These are phyloP conservation scores for Penicillium sp. DNA, from an alignment of 2,329 filamentous ascomycete species.

Conservation along the genomic window DNA sequence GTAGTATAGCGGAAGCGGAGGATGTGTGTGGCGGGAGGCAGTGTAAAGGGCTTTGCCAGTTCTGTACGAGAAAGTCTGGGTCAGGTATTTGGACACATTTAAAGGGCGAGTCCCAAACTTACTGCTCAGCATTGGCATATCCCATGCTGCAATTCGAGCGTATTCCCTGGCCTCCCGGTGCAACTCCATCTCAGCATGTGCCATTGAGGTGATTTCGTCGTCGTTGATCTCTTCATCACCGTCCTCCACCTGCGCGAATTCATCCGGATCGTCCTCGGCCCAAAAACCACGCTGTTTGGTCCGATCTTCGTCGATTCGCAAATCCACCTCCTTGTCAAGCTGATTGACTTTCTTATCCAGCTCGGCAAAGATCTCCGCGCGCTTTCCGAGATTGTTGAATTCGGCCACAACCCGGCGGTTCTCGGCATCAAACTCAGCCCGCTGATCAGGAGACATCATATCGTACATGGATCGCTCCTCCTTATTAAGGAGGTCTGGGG, in stretches of 20 bases:
- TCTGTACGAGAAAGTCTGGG: conserved; percentile 49
- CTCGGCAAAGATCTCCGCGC: conserved; percentile 28
- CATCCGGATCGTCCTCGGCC: conserved; percentile 45
- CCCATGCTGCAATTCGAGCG: conserved; percentile 82
- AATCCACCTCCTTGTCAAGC: conserved; percentile 29
- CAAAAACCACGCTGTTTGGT: conserved; percentile 37
- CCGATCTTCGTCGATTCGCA: conserved; percentile 29
- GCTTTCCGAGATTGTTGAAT: conserved; percentile 34
- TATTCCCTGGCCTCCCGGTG: conserved; percentile 86
- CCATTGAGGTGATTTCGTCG: conserved; percentile 78
- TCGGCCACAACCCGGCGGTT: conserved; percentile 35
- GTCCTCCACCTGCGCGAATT: conserved; percentile 47
- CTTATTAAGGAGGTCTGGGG: conserved; percentile 31
- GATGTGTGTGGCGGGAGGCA: conserved; percentile 58
- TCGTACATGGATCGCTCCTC: conserved; percentile 39
- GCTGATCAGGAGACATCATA: conserved; percentile 36
- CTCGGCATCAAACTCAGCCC: conserved; percentile 34
- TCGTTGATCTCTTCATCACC: conserved; percentile 58
- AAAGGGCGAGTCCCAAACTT: conserved; percentile 37
- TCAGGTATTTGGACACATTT: conserved; percentile 3
- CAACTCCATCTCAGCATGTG: conserved; percentile 81
- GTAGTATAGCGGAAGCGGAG: conserved; percentile 95
- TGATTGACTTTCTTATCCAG: conserved; percentile 31
- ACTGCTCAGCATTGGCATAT: conserved; percentile 89
- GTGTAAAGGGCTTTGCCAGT: conserved; percentile 76